Base-by-base conservation (phyloP, 192 early-diverging fungal genomes). In the Mortierella hygrophila region DNA sequence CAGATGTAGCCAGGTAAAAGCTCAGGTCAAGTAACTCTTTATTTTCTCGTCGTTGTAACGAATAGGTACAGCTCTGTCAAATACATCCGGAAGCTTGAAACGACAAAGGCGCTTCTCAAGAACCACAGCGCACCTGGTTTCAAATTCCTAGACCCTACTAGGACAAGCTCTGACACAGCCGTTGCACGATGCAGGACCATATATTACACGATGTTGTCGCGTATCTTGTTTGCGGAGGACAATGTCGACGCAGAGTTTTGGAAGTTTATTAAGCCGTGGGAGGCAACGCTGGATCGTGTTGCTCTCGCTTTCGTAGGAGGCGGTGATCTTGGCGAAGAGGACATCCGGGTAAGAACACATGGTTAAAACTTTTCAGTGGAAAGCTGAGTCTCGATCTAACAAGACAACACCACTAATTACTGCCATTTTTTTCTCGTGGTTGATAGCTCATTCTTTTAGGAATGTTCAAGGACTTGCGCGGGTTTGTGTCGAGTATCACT, bases 131-230 rank as follows among this genome's bases (percentile, higher is more conserved):
- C 89, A 38, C 92, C 91, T 32, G 87, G 94, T 60, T 94, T 97
- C 72, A 90, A 90, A 63, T 97, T 97, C 73, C 82, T 97, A 79
- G 91, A 91, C 29, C 84, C 84, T 16, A 63, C 38, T 2, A 63
- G 77, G 40, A 77, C 65, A 26, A 71, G 42, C 29, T 38, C 70
- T 3, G 68, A 72, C 52, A 74, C 79, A 26, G 75, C 76, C 35
- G 79, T 83, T 29, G 80, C 91, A 15, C 78, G 88, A n/a, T 83
- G 69, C 9, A 92, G 95, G 21, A 90, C 93, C 69, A 79, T 90
- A 18, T 98, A 97, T 85, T 98, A 98, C 77, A 90, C 91, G 21
- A 93, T 95, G 6, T 89, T 98, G 60, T 93, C 94, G 32, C 93
- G 93, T 26, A 83, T 97, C 35, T 89, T 97, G 49, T 96, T 97